Evolutionary conservation across 2,329 filamentous ascomycete species (phyloP), one percentile per base, ranked within the genome.

Genomic region (Colletotrichum phormii): DNA sequence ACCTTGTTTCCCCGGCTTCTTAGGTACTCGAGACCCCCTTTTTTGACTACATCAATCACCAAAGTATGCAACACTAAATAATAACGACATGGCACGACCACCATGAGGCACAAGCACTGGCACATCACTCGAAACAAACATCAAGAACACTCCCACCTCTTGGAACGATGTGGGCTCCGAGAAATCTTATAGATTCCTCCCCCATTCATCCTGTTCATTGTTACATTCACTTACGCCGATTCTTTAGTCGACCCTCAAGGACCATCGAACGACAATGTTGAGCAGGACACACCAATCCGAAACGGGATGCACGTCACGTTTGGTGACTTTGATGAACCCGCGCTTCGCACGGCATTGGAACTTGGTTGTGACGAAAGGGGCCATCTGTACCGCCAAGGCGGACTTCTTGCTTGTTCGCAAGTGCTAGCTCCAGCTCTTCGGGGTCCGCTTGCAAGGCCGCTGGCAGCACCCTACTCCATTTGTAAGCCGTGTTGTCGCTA

Each of bases 371-470:
- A 62, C 24, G 26, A 22, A 6, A 31, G 24, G 3, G 2, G 37
- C 15, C 5, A 37, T 8, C 7, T 12, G 8, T 12, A 6, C 31
- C 18, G 49, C 54, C 33, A 33, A 31, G 33, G 15, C 42, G 24
- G 29, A 22, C 31, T 37, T 31, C 15, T 42, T 42, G 55, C 26
- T 58, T 49, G 54, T 35, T 37, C 46, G 53, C 15, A 61, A 31
- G 35, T 12, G 7, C n/a, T 18, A 9, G 57, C 63, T 46, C 26
- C 6, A 13, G n/a, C 57, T 63, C 58, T 42, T 71, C 64, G 69
- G 69, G 64, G 69, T 71, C 69, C 69, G 69, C 53, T 59, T 63
- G 37, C 64, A 72, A 72, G 46, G 58, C 69, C 69, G 69, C 60
- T 35, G 60, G 4, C 58, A 63, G 37, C 13, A 49, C 13, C 51